Evolutionary conservation across 306 rosid genomes (phyloP).

Genomic region (Notholithocarpus densiflorus): DNA sequence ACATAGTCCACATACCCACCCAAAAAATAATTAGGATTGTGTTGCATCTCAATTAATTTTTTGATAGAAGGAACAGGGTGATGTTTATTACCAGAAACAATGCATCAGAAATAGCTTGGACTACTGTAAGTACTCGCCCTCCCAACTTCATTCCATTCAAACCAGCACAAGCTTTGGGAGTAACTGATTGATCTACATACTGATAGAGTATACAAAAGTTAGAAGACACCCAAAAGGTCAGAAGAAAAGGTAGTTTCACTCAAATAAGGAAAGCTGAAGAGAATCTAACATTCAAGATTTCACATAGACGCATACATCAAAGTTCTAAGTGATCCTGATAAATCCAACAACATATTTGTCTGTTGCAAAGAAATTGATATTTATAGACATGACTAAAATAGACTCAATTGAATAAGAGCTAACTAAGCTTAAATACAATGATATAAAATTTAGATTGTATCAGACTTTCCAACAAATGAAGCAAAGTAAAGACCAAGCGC

Average conservation of each 20-base stretch:
- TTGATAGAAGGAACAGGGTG: background rate
- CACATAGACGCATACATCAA: background rate
- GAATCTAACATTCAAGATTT: background rate
- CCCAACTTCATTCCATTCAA: constrained; percentile 85
- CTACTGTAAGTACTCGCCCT: constrained; percentile 70
- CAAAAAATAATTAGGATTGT: background rate
- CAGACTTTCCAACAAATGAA: background rate
- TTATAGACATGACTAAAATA: background rate
- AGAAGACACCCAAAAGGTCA: constrained; percentile 17
- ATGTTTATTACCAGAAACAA: constrained; percentile 44
- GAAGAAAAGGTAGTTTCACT: background rate
- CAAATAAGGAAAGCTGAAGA: background rate
- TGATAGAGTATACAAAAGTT: constrained; percentile 38
- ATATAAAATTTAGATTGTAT: background rate
- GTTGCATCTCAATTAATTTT: background rate
- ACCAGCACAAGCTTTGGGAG: constrained; percentile 84
- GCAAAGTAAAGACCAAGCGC: background rate
- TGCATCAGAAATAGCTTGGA: constrained; percentile 56
- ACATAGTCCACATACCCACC: background rate
- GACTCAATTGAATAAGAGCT: background rate
- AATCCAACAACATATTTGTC: background rate
- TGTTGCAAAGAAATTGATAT: no score
- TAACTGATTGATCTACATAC: constrained; percentile 75
- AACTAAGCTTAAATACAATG: background rate
- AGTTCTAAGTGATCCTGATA: background rate